phyloP scores from a whole-genome alignment of 257 asterid species.

The Mentha longifolia region DNA sequence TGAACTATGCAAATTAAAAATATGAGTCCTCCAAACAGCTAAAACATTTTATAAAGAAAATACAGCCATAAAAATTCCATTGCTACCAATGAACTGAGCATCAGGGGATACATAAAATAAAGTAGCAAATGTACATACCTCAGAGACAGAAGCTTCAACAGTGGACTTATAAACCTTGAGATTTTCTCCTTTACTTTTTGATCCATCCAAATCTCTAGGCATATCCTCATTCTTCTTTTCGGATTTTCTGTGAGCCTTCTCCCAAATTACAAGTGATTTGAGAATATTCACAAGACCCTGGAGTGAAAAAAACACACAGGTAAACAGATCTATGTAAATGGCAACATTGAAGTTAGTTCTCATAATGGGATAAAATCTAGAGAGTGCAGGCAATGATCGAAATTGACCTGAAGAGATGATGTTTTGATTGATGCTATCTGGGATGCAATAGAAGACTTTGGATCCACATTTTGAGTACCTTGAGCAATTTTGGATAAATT shows the following conservation, averaged over 20 bases:
- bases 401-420: conserved; percentile 82
- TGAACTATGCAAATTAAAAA: conserved; percentile 59
- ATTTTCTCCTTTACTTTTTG: conserved; percentile 56
- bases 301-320: conserved; percentile 34
- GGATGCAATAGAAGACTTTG: conserved; percentile 74
- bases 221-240: conserved; percentile 49
- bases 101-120: conserved; percentile 28
- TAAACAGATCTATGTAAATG: conserved; percentile 25
- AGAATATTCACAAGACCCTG: conserved; percentile 90
- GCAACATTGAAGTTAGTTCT: conserved; percentile 26
- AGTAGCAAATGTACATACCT: conserved; percentile 57
- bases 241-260: conserved; percentile 69
- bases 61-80: conserved; percentile 21
- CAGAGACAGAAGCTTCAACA: conserved; percentile 81
- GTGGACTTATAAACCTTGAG: conserved; percentile 77
- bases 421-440: conserved; percentile 75
- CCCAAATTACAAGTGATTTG: conserved; percentile 89
- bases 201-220: conserved; percentile 49
- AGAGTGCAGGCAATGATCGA: conserved; percentile 25
- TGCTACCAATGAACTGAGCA: conserved; percentile 26
- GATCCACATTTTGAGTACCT: conserved; percentile 86
- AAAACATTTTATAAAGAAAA: conserved; percentile 31
- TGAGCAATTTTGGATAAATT: conserved; percentile 86
- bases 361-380: conserved; percentile 17
- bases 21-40: conserved; percentile 25